phyloP scores from a whole-genome alignment of 2,329 filamentous ascomycete genomes.

The Ceratocystis papillata region DNA sequence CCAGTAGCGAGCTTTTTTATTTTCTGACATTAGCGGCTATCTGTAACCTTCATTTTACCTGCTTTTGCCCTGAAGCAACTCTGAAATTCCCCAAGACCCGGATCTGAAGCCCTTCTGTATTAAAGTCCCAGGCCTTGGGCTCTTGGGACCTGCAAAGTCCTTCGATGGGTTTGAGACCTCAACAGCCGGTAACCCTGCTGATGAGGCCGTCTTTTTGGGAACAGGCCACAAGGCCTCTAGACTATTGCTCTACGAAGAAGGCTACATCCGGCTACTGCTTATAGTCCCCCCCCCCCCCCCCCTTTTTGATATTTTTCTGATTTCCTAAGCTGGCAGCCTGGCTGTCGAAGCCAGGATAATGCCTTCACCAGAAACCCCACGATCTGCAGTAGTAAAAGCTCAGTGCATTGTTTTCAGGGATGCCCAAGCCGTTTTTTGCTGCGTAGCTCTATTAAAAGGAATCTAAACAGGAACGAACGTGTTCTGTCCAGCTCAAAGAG shows the following conservation, averaged over 20 bases:
- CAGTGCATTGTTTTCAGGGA: background rate
- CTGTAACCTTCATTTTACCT: slow-evolving; percentile 5
- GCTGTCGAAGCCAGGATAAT: background rate
- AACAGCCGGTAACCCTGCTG: background rate
- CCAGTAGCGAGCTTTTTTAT: background rate
- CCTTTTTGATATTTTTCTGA: background rate
- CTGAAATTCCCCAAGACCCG: background rate
- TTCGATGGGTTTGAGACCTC: background rate
- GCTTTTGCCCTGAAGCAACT: background rate
- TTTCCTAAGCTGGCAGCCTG: background rate
- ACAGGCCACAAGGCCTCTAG: background rate
- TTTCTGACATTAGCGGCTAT: slow-evolving; percentile 4
- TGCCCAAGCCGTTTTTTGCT: background rate
- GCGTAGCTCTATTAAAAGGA: background rate
- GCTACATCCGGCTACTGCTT: background rate
- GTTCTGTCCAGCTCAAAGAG: background rate
- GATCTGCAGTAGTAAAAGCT: background rate
- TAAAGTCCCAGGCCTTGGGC: too few species aligned
- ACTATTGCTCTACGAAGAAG: background rate
- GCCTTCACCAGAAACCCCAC: background rate
- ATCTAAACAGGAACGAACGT: background rate
- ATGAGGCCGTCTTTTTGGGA: background rate
- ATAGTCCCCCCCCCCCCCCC: too few species aligned
- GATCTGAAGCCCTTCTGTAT: background rate
- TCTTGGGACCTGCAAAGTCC: too few species aligned